phyloP scores from a whole-genome alignment of 2,329 filamentous ascomycete species.

The Lachnellula suecica region DNA sequence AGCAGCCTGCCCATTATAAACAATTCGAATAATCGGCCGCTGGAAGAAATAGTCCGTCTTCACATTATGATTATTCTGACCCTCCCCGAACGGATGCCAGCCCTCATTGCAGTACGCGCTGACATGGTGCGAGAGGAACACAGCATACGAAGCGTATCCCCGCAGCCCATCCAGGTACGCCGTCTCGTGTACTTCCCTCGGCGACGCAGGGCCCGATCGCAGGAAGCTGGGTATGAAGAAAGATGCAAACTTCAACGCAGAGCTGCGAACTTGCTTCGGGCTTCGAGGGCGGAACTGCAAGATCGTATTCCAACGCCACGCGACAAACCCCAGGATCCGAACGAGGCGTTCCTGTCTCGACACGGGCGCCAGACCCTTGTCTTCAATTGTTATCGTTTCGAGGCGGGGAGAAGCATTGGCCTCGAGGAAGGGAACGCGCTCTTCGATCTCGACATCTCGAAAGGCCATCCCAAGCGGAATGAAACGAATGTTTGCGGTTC shows the following conservation, averaged over 20 bases:
- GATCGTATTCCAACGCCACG: neutral
- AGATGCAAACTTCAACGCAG: neutral
- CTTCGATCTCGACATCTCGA: neutral
- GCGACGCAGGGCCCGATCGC: neutral
- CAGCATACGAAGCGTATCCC: conserved; percentile 35
- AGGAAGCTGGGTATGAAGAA: conserved; percentile 2
- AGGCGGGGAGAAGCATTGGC: neutral
- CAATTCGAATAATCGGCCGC: conserved; percentile 40
- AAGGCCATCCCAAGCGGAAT: neutral
- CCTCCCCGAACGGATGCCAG: conserved; percentile 1
- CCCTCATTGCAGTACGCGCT: conserved; percentile 1
- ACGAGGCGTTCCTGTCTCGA: neutral
- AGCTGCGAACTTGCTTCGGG: neutral
- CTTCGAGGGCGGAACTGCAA: neutral
- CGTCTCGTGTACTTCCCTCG: conserved; percentile 23
- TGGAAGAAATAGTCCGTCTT: conserved; percentile 35
- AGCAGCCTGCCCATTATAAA: conserved; percentile 40
- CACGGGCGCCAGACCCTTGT: neutral
- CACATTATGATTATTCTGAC: neutral
- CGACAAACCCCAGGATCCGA: neutral
- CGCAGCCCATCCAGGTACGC: conserved; percentile 46
- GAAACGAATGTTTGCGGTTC: no score
- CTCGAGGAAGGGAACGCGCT: neutral
- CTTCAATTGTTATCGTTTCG: neutral
- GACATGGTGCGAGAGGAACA: conserved; percentile 1